Base-by-base conservation (phyloP, 2,329 filamentous ascomycete species). In the Penicillium janthinellum region DNA sequence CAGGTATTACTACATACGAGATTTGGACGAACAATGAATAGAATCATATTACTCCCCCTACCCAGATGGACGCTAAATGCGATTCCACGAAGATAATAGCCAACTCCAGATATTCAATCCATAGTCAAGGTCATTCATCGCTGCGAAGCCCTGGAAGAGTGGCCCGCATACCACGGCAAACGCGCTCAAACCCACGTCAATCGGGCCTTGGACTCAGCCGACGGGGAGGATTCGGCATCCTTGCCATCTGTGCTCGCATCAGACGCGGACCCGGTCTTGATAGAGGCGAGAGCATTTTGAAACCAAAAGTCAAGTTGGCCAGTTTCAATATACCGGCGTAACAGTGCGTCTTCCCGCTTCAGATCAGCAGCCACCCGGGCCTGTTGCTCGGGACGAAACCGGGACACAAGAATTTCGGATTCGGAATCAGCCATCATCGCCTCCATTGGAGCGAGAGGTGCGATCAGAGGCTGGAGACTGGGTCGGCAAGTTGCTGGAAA, bases 301-400 rank as follows among this genome's bases (percentile, higher is more conserved):
- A 84, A 83, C 90, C 93, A 96, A 57, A 88, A 83, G 6, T 87
- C 85, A 11, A 96, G 82, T 39, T 87, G 83, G 59, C 86, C 83
- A 73, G 88, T 88, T 57, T 89, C 84, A 20, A 95, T 81, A 71
- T 86, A 86, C 53, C 83, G 81, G 54, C 81, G 78, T 41, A 97
- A 80, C 11, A 84, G 72, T 61, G 84, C 82, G 70, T 94, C 90
- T 76, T 96, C 92, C 58, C 83, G 82, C 58, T 85, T 81, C 78
- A 95, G 89, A 59, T 91, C 90, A 28, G 87, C 84, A 31, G 88
- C 78, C 59, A 96, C 83, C 58, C 87, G 88, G 58, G 86, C 82
- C 59, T 87, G 84, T 67, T 90, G 84, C 45, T 86, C 83, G 44
- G 87, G 84, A 59, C 88, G 85, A 69, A 88, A 82, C 45, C 72